These are phyloP conservation scores for Athelia sp. DNA, from an alignment of 1,284 basidiomycete species.

Conservation along the genomic window DNA sequence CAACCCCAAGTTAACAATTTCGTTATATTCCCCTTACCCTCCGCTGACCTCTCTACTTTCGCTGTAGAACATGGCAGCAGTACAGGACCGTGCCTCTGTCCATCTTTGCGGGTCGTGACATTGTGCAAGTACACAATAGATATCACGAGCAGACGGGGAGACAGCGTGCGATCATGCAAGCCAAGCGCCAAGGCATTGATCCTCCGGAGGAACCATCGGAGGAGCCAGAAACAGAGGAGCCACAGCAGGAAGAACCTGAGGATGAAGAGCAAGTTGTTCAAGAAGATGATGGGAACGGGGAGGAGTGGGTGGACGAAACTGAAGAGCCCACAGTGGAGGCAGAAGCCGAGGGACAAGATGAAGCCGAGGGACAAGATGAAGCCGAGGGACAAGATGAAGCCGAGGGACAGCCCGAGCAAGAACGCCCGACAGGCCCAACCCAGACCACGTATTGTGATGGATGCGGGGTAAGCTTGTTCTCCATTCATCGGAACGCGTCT, in stretches of 20 bases:
- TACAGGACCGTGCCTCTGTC: not conserved
- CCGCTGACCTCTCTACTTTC: not conserved
- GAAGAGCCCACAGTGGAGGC: not conserved
- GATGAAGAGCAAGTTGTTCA: too few species aligned
- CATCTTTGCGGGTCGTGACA: not conserved
- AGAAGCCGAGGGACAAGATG: conserved; percentile 6
- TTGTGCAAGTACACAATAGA: not conserved
- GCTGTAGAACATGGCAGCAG: not conserved
- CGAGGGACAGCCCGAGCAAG: not conserved
- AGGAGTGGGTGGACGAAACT: not conserved
- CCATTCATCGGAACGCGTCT: not conserved
- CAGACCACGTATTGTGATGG: not conserved
- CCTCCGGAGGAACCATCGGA: too few species aligned
- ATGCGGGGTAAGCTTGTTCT: not conserved
- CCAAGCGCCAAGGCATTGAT: not conserved
- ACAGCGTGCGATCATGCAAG: not conserved
- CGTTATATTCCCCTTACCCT: not conserved
- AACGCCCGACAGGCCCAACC: not conserved
- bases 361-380: conserved; percentile 10
- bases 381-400: not conserved
- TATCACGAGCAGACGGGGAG: not conserved
- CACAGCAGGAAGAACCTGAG: too few species aligned
- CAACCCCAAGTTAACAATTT: not conserved
- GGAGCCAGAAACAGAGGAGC: too few species aligned
- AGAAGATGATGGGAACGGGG: not conserved